These are phyloP conservation scores for Metschnikowia picachoensis DNA, from an alignment of 805 yeast species.

Conservation along the genomic window DNA sequence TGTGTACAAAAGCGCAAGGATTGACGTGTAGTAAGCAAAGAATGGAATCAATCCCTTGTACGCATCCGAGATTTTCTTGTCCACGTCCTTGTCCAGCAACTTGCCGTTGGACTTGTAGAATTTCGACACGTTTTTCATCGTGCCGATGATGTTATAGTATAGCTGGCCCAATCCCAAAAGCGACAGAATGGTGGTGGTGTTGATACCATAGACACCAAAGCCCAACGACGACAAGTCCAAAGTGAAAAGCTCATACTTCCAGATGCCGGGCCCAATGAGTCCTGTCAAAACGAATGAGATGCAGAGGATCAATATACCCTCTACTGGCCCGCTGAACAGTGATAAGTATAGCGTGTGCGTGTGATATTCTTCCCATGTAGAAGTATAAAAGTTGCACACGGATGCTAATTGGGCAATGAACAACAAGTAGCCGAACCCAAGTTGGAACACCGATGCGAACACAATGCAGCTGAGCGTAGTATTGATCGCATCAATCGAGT, in stretches of 20 bases:
- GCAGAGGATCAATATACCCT: slow-evolving; percentile 72
- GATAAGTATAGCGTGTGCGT: slow-evolving; percentile 79
- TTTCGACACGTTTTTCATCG: slow-evolving; percentile 54
- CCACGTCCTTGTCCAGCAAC: slow-evolving; percentile 19
- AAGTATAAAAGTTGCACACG: slow-evolving; percentile 75
- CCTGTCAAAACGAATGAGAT: slow-evolving; percentile 60
- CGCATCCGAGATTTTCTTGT: slow-evolving; percentile 39
- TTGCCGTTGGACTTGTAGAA: slow-evolving; percentile 36
- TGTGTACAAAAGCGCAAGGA: slow-evolving; percentile 44
- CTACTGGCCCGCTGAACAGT: slow-evolving; percentile 90
- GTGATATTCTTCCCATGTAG: slow-evolving; percentile 96
- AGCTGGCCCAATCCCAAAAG: slow-evolving; percentile 51
- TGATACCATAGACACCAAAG: slow-evolving; percentile 29
- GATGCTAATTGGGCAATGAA: slow-evolving; percentile 68
- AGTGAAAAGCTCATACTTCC: slow-evolving; percentile 48
- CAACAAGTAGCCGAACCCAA: slow-evolving; percentile 64
- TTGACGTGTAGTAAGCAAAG: slow-evolving; percentile 46
- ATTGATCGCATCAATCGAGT: slow-evolving; percentile 69
- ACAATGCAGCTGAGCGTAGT: slow-evolving; percentile 77
- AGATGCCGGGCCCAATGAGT: slow-evolving; percentile 60
- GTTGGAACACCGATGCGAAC: slow-evolving; percentile 70
- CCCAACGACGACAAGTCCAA: slow-evolving; percentile 37
- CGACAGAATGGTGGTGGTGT: slow-evolving; percentile 42
- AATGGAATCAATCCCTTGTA: slow-evolving; percentile 65
- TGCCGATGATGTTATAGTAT: slow-evolving; percentile 64